These are phyloP conservation scores for Scleroderma citrinum DNA, from an alignment of 768 basidiomycete species.

Conservation along the genomic window DNA sequence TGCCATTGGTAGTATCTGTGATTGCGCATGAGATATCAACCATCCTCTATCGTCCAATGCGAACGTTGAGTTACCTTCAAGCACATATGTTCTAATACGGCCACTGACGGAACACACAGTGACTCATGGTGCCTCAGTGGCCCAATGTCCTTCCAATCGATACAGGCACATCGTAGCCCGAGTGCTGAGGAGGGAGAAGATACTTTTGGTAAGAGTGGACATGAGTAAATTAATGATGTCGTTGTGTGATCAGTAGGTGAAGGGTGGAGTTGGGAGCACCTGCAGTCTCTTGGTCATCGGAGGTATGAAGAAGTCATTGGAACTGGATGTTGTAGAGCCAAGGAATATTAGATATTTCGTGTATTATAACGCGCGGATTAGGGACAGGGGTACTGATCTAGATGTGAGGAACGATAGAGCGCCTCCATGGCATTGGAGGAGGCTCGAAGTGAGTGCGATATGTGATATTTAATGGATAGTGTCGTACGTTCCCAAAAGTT, in stretches of 20 bases:
- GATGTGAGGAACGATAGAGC: slow-evolving; percentile 82
- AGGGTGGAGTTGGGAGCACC: slow-evolving; percentile 33
- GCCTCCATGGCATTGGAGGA: slow-evolving; percentile 93
- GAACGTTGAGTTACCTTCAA: slow-evolving; percentile 63
- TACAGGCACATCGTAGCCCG: slow-evolving; percentile 75
- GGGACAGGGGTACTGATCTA: slow-evolving; percentile 65
- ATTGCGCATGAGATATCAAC: slow-evolving; percentile 84
- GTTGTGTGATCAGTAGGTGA: slow-evolving; percentile 86
- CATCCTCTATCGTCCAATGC: not conserved
- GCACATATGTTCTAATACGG: slow-evolving; percentile 79
- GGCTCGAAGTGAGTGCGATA: slow-evolving; percentile 67
- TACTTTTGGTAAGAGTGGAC: slow-evolving; percentile 67
- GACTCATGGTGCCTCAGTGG: slow-evolving; percentile 89
- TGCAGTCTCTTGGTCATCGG: slow-evolving; percentile 15
- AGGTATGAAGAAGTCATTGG: slow-evolving; percentile 24
- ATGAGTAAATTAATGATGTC: slow-evolving; percentile 70
- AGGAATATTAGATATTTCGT: slow-evolving; percentile 85
- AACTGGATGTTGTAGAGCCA: slow-evolving; percentile 56
- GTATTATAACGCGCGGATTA: slow-evolving; percentile 76
- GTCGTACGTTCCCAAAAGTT: slow-evolving; percentile 73
- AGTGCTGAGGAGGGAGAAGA: slow-evolving; percentile 59
- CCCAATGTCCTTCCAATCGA: slow-evolving; percentile 68
- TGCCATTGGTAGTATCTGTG: slow-evolving; percentile 94
- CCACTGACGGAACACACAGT: slow-evolving; percentile 79
- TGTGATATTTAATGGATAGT: slow-evolving; percentile 72